Evolutionary conservation across 768 basidiomycete species (phyloP), one percentile per base, ranked within the genome.

Genomic region (Clavulina sp.): DNA sequence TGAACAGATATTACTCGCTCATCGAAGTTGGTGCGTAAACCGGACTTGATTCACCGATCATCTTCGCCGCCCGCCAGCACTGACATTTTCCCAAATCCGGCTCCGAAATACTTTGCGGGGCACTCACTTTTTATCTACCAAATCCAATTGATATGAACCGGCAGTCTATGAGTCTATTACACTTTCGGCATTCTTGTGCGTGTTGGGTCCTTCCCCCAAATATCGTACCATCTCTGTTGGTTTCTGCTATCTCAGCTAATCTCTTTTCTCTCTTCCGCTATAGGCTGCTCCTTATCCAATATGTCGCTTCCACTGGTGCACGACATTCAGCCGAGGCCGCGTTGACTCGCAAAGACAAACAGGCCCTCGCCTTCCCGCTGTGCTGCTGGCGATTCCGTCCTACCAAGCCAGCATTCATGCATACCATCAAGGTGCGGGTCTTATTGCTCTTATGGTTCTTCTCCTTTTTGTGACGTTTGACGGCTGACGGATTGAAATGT

Each of bases 371-470:
- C 5, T 59, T 86, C 9, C 85, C 84, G 82, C 76, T 89, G 57
- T 85, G 84, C 62, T 87, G 71, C 60, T 84, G 77, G 77, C 70
- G 81, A 59, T 88, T 81, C 61, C 69, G 84, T 16, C 84, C 85
- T 0, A 84, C 84, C 16, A 88, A 86, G 77, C 70, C 81, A 2
- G 88, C 92, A 65, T 93, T 93, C 62, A 84, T 92, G 78, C 81
- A 87, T 60, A 80, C 84, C 6, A 65, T 87, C 62, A 87, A 86
- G 28, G 46, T 48, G 57, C 4, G 65, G 26, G 9, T 19, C 9
- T 34, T 24, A 28, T 50, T 7, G 53, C 32, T 21, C 23, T 19
- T 38, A n/a, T n/a, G n/a, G n/a, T n/a, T n/a, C n/a, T n/a, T n/a
- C n/a, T n/a, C n/a, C n/a, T n/a, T n/a, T n/a, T n/a, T n/a, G n/a